phyloP scores from a whole-genome alignment of 2,329 filamentous ascomycete genomes.

The Stagonosporopsis vannaccii region DNA sequence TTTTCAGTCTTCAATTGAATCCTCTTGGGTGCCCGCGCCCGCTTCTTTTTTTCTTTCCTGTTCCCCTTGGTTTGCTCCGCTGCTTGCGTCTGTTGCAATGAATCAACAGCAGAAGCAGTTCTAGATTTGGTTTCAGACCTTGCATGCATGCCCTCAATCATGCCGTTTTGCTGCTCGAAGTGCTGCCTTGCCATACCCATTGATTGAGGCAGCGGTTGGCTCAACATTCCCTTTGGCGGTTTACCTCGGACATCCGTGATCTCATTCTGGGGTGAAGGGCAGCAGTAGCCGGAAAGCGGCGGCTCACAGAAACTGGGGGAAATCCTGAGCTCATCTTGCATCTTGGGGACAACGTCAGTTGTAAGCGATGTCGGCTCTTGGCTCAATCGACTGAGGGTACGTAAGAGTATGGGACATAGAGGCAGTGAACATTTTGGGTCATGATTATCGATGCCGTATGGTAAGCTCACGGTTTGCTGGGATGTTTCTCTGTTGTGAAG shows the following conservation, averaged over 20 bases:
- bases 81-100: background rate
- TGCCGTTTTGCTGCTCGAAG: slow-evolving; percentile 4
- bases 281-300: background rate
- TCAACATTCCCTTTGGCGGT: background rate
- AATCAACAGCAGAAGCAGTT: background rate
- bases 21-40: background rate
- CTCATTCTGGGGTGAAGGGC: background rate
- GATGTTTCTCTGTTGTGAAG: slow-evolving; percentile 18
- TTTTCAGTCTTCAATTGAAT: background rate
- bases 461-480: slow-evolving; percentile 21
- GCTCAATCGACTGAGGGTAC: background rate
- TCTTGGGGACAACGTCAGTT: background rate
- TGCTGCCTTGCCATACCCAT: slow-evolving; percentile 1
- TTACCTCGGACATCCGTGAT: background rate
- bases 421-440: slow-evolving; percentile 18
- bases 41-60: background rate
- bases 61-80: background rate
- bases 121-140: background rate
- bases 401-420: slow-evolving; percentile 24
- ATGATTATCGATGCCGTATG: slow-evolving; percentile 10
- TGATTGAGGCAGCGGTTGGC: background rate
- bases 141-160: slow-evolving; percentile 5
- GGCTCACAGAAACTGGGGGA: background rate
- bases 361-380: background rate
- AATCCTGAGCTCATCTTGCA: background rate